phyloP scores from a whole-genome alignment of 192 early-diverging fungal genomes.

The Ambispora gerdemannii region DNA sequence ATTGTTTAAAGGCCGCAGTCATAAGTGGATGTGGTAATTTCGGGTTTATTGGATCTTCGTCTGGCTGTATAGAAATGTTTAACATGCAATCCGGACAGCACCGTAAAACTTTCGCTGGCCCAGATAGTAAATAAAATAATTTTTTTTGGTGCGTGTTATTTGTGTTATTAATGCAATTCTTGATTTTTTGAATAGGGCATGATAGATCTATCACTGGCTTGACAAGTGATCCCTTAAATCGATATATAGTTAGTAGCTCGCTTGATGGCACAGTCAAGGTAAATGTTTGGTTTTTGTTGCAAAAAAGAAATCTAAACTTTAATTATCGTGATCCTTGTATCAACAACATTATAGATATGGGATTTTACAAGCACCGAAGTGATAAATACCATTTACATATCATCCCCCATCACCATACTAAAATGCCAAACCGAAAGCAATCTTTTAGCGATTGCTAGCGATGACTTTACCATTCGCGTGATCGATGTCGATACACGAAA shows the following conservation, averaged over 20 bases:
- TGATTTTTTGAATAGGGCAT: conserved; percentile 55
- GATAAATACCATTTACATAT: conserved; percentile 61
- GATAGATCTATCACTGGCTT: conserved; percentile 79
- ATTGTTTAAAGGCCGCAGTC: conserved; percentile 48
- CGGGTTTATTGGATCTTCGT: conserved; percentile 78
- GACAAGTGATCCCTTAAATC: conserved; percentile 70
- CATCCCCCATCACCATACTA: conserved; percentile 61
- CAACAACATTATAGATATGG: conserved; percentile 65
- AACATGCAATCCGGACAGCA: conserved; percentile 92
- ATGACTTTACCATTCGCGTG: conserved; percentile 86
- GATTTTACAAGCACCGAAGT: conserved; percentile 69
- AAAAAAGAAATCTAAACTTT: neutral
- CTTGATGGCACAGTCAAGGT: conserved; percentile 82
- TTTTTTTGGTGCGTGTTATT: conserved; percentile 4
- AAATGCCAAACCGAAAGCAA: conserved; percentile 67
- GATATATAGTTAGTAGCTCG: conserved; percentile 67
- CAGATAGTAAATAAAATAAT: conserved; percentile 33
- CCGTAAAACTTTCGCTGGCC: conserved; percentile 63
- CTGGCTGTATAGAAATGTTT: conserved; percentile 82
- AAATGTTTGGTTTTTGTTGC: neutral
- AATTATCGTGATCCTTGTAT: conserved; percentile 7
- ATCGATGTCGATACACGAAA: conserved; percentile 79
- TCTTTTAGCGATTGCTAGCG: conserved; percentile 76
- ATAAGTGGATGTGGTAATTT: conserved; percentile 92
- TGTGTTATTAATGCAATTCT: neutral